These are phyloP conservation scores for Yamadazyma sp. DNA, from an alignment of 1,139 yeast species.

Conservation along the genomic window DNA sequence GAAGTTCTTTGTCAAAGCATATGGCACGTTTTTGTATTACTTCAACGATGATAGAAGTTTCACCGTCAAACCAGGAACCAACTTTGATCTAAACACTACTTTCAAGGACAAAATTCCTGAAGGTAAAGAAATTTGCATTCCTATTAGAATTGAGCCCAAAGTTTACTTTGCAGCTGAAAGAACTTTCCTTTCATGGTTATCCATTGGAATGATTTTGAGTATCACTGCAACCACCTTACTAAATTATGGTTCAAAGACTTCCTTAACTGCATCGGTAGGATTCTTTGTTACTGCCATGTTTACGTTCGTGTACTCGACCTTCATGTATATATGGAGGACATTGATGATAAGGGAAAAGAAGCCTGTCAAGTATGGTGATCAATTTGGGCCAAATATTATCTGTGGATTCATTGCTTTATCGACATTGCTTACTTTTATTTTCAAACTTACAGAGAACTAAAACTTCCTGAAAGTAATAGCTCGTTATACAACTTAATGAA, in stretches of 20 bases:
- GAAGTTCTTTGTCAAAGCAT: slow-evolving; percentile 31
- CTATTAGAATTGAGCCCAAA: slow-evolving; percentile 81
- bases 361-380: slow-evolving; percentile 84
- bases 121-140: slow-evolving; percentile 72
- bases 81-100: slow-evolving; percentile 57
- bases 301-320: slow-evolving; percentile 72
- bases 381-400: slow-evolving; percentile 80
- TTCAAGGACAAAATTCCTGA: slow-evolving; percentile 65
- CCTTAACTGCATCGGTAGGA: slow-evolving; percentile 85
- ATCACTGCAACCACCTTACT: slow-evolving; percentile 72
- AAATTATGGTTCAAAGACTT: slow-evolving; percentile 65
- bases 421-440: slow-evolving; percentile 68
- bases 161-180: slow-evolving; percentile 85
- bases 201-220: slow-evolving; percentile 69
- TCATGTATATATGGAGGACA: slow-evolving; percentile 79
- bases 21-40: slow-evolving; percentile 40
- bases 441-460: slow-evolving; percentile 46
- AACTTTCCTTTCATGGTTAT: slow-evolving; percentile 75
- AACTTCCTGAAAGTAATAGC: too few species aligned
- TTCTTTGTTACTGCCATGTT: slow-evolving; percentile 79
- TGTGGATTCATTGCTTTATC: slow-evolving; percentile 74
- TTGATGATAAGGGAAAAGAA: slow-evolving; percentile 77
- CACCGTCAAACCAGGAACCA: slow-evolving; percentile 80
- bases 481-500: too few species aligned
- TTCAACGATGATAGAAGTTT: slow-evolving; percentile 69